phyloP scores from a whole-genome alignment of 208 protist species.

The Wallacemonas collosoma region DNA sequence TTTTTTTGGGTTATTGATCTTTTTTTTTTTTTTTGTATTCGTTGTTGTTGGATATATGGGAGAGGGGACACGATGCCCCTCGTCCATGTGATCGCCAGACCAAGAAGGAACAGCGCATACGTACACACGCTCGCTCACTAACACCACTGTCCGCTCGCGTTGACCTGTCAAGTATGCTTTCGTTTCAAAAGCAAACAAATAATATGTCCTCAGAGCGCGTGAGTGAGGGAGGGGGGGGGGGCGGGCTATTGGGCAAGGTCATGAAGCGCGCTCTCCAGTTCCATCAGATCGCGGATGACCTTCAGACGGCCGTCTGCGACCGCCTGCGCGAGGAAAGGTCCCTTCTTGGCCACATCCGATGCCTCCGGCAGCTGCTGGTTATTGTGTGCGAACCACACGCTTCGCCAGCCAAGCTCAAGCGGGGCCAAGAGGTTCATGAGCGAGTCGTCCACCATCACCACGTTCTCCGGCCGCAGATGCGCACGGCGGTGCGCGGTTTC shows the following conservation, averaged over 20 bases:
- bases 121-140: too few relatives aligned
- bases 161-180: too few relatives aligned
- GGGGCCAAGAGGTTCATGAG: constrained; percentile 73
- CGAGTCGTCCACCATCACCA: constrained; percentile 84
- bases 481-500: constrained; percentile 23
- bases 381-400: constrained; percentile 70
- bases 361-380: constrained; percentile 29
- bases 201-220: too few relatives aligned
- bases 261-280: constrained; percentile 51
- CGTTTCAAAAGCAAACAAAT: too few relatives aligned
- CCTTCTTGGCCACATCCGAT: constrained; percentile 10
- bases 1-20: too few relatives aligned
- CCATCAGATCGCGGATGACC: constrained; percentile 51
- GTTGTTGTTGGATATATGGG: too few relatives aligned
- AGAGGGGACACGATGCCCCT: too few relatives aligned
- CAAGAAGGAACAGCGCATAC: too few relatives aligned
- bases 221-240: too few relatives aligned
- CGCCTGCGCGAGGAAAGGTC: constrained; percentile 33
- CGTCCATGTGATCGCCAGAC: too few relatives aligned
- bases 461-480: constrained; percentile 26
- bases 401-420: constrained; percentile 62
- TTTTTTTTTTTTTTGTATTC: too few relatives aligned
- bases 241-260: constrained; percentile 2
- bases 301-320: constrained; percentile 36
- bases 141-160: too few relatives aligned